These are phyloP conservation scores for Cytospora schulzeri DNA, from an alignment of 2,329 filamentous ascomycete genomes.

Conservation along the genomic window DNA sequence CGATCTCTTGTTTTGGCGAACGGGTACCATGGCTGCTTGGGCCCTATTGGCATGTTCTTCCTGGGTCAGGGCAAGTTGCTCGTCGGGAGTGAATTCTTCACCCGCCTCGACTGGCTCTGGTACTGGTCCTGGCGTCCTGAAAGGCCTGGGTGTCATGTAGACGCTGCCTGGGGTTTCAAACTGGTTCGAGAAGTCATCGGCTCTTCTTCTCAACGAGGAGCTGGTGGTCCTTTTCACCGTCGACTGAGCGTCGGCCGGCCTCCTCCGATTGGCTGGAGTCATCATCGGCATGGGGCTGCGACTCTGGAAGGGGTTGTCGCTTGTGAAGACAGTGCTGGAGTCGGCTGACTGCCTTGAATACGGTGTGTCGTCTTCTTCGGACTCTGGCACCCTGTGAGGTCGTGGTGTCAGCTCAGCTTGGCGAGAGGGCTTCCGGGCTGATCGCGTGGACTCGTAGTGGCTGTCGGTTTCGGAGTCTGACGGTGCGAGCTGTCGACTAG, in stretches of 20 bases:
- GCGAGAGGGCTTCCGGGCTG: conserved; percentile 24
- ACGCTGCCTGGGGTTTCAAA: conserved; percentile 59
- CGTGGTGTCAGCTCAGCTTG: conserved; percentile 42
- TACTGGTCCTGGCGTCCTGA: conserved; percentile 30
- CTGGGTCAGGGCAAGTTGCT: conserved; percentile 76
- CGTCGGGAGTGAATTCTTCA: conserved; percentile 94
- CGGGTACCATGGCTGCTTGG: conserved; percentile 46
- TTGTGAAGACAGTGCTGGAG: conserved; percentile 73
- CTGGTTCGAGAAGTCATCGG: conserved; percentile 58
- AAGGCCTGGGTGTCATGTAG: conserved; percentile 32
- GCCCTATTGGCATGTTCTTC: conserved; percentile 65
- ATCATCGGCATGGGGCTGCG: conserved; percentile 66
- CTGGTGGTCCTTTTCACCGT: conserved; percentile 44
- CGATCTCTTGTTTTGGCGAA: conserved; percentile 44
- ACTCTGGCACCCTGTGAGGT: conserved; percentile 55
- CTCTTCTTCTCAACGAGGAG: conserved; percentile 47
- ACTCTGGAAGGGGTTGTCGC: conserved; percentile 92
- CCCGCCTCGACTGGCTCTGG: conserved; percentile 59
- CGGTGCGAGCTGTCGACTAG: conserved; percentile 55
- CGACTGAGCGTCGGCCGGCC: conserved; percentile 47
- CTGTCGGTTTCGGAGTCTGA: conserved; percentile 56
- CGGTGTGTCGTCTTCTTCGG: conserved; percentile 45
- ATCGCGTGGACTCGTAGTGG: conserved; percentile 23
- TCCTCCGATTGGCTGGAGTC: conserved; percentile 52
- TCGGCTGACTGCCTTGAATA: conserved; percentile 44